phyloP scores from a whole-genome alignment of 306 rosid species.

The Rosa persica region DNA sequence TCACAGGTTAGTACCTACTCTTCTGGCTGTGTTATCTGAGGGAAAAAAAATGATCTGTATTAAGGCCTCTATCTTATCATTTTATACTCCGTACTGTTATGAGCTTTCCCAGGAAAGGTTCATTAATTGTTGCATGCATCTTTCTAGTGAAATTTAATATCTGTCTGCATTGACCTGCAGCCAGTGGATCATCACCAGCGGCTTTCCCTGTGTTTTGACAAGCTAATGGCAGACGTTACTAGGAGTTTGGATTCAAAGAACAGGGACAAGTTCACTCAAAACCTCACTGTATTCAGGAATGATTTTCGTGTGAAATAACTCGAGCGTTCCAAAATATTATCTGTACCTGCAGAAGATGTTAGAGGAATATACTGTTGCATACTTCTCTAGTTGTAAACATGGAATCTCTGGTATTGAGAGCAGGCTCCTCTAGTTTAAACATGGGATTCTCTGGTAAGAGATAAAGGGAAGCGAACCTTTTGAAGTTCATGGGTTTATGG shows the following conservation, averaged over 20 bases:
- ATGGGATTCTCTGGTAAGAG: constrained; percentile 1
- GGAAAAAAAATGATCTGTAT: not conserved
- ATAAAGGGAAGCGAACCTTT: constrained; percentile 6
- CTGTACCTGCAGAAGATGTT: not conserved
- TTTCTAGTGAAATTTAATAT: not conserved
- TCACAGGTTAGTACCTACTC: constrained; percentile 48
- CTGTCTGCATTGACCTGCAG: constrained; percentile 33
- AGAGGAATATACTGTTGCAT: constrained; percentile 7
- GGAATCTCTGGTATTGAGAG: constrained; percentile 4
- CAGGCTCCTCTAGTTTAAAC: constrained; percentile 1
- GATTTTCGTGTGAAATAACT: constrained; percentile 53
- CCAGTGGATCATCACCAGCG: constrained; percentile 57
- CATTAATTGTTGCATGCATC: not conserved
- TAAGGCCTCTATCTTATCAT: not conserved
- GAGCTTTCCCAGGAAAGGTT: not conserved
- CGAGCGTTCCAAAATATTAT: not conserved
- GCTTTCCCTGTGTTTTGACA: constrained; percentile 55
- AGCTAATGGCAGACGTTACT: constrained; percentile 58
- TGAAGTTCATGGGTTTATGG: constrained; percentile 18
- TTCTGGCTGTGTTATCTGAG: not conserved
- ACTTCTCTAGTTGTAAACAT: not conserved
- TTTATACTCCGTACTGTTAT: not conserved
- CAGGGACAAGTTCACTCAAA: constrained; percentile 63
- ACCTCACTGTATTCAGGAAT: constrained; percentile 53
- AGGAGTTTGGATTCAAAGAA: constrained; percentile 64